These are phyloP conservation scores for Tulasnella sp. DNA, from an alignment of 768 basidiomycete species.

Conservation along the genomic window DNA sequence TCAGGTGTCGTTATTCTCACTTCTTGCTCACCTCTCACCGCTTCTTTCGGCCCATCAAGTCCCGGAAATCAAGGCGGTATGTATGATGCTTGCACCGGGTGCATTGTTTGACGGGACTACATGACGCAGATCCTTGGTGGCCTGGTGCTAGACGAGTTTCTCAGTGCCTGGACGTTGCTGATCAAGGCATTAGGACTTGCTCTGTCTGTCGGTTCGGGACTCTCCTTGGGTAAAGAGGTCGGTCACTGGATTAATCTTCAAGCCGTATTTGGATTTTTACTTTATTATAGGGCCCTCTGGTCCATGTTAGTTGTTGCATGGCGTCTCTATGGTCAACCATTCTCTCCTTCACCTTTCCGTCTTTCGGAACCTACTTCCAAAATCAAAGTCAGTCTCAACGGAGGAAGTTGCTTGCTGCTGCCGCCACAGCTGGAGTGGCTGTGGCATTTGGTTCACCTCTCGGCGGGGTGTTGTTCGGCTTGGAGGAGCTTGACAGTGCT, in stretches of 20 bases:
- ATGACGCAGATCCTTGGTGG: constrained; percentile 64
- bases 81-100: constrained; percentile 31
- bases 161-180: constrained; percentile 80
- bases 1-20: constrained; percentile 54
- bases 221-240: constrained; percentile 83
- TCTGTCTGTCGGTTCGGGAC: constrained; percentile 73
- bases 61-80: constrained; percentile 73
- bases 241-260: constrained; percentile 35
- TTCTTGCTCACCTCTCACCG: constrained; percentile 13
- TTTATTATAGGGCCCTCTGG: constrained; percentile 62
- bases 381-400: constrained; percentile 48
- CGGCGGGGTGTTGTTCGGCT: constrained; percentile 79
- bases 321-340: constrained; percentile 51
- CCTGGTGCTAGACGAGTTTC: constrained; percentile 81
- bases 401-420: constrained; percentile 74
- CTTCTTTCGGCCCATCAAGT: constrained; percentile 42
- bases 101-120: background rate
- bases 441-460: constrained; percentile 86
- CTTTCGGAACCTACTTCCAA: constrained; percentile 13
- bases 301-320: constrained; percentile 81
- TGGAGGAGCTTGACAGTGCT: constrained; percentile 49
- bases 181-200: constrained; percentile 82
- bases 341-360: background rate
- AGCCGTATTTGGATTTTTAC: constrained; percentile 11
- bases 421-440: constrained; percentile 80